A percentile compares a stretch with the other conserved stretches of the same genome.
Conservation (phyloP, 1,284 basidiomycete species). For the Ustilago xerochloae region DNA sequence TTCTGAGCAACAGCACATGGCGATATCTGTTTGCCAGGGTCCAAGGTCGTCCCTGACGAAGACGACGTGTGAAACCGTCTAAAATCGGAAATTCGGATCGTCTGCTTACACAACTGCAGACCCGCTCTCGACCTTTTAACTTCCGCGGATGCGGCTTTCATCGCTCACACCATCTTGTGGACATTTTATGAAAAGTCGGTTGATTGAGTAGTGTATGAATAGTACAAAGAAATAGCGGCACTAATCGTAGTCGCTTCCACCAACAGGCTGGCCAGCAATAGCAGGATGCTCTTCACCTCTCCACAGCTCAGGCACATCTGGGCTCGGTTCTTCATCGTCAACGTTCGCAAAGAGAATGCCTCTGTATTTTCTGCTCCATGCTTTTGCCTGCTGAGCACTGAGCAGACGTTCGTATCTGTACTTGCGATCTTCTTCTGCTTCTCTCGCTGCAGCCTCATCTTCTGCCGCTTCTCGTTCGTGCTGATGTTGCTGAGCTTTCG, state of each 20-base stretch:
- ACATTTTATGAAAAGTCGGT: too few relatives aligned
- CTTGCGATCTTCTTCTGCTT: constrained; percentile 29
- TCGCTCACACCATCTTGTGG: background rate
- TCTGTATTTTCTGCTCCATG: constrained; percentile 44
- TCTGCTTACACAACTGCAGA: background rate
- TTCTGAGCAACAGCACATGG: background rate
- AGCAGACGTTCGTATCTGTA: constrained; percentile 45
- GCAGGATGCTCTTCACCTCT: constrained; percentile 50
- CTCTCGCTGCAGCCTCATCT: constrained; percentile 5
- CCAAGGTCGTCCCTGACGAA: background rate
- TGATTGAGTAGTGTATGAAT: background rate
- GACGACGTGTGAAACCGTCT: background rate
- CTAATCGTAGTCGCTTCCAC: constrained; percentile 12
- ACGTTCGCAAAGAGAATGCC: constrained; percentile 48
- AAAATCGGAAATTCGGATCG: too few relatives aligned
- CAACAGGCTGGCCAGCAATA: constrained; percentile 20
- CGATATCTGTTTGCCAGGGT: background rate
- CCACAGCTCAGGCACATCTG: constrained; percentile 45
- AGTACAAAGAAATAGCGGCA: background rate
- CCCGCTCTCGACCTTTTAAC: background rate
- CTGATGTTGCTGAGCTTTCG: too few relatives aligned
- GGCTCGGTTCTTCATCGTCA: constrained; percentile 40
- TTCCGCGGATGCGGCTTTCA: background rate
- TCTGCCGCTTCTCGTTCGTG: background rate
- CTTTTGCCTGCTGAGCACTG: constrained; percentile 50